Evolutionary conservation across 2,329 filamentous ascomycete species (phyloP), one percentile per base, ranked within the genome.

Genomic region (Scytalidium sp.): DNA sequence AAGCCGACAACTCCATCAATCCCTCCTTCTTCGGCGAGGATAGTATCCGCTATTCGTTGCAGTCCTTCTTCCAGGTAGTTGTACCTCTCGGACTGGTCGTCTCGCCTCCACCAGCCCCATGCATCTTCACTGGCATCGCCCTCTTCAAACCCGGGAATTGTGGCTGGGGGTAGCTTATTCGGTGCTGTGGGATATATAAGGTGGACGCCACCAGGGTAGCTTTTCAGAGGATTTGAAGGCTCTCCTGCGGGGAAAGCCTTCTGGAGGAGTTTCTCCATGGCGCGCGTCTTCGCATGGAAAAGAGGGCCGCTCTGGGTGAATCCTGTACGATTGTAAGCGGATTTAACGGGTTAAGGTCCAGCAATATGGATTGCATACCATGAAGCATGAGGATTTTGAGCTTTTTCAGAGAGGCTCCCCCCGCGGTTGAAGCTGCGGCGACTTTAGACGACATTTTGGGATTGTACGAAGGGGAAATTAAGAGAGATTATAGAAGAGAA

Each of bases 241-340:
- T 49, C 4, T 8, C 15, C 78, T 2, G 78, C 69, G 8, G 82
- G 79, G 55, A 97, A 87, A 22, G 82, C 73, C 64, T 96, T 96
- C 53, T 75, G 69, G 50, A 97, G 79, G 47, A 85, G 75, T 69
- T 97, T 96, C 60, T 91, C 83, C 1, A 97, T 76, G 10, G 90
- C 90, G 67, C 90, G 88, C 42, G 90, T 95, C 74, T 97, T 97
- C 67, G 86, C 81, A 66, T 83, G 86, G 80, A 97, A 97, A 55
- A 91, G 75, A 3, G 85, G 70, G 3, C 92, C 91, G 22, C 89
- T 95, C 75, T 97, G 93, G 7, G 93, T 96, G 79, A 85, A 97
- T 69, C 93, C 88, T 85, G 50, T 10, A 19, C 22, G 27, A 17
- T 13, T n/a, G 21, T 13, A 36, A 32, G n/a, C 29, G 44, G 23